phyloP scores from a whole-genome alignment of 345 rosid genomes.

The Murraya paniculata region DNA sequence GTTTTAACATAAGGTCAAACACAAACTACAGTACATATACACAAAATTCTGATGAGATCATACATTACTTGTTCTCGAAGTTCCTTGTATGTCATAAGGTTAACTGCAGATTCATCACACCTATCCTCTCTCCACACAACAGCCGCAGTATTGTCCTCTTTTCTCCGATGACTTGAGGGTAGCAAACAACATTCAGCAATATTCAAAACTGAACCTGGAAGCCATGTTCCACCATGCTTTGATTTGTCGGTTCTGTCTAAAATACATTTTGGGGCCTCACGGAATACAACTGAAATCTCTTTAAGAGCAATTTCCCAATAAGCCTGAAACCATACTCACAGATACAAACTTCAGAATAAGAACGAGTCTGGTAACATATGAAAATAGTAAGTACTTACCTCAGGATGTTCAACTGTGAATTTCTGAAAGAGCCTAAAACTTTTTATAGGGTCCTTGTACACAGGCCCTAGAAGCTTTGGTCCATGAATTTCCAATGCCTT shows the following conservation, averaged over 20 bases:
- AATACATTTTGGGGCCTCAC: constrained; percentile 57
- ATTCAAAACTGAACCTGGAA: constrained; percentile 69
- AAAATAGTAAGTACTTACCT: constrained; percentile 33
- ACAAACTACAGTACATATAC: background rate
- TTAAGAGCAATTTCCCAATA: constrained; percentile 66
- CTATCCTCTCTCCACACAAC: constrained; percentile 81
- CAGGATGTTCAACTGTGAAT: constrained; percentile 62
- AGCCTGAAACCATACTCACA: constrained; percentile 39
- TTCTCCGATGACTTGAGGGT: constrained; percentile 51
- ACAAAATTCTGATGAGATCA: constrained; percentile 16
- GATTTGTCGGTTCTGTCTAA: constrained; percentile 54
- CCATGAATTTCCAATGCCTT: constrained; percentile 68
- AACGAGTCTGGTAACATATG: background rate
- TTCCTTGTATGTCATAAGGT: constrained; percentile 53
- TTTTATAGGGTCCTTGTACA: constrained; percentile 69
- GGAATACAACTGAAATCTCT: constrained; percentile 66
- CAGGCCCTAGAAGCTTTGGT: constrained; percentile 56
- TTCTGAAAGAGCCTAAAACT: constrained; percentile 62
- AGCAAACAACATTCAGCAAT: constrained; percentile 79
- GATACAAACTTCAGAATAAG: constrained; percentile 15
- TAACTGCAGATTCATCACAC: constrained; percentile 45
- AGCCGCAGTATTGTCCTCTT: constrained; percentile 57
- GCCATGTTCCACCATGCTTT: constrained; percentile 65
- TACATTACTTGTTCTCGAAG: constrained; percentile 84
- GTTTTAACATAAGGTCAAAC: too few species aligned